These are phyloP conservation scores for Solanum bukasovii DNA, from an alignment of 257 asterid species.

Conservation along the genomic window DNA sequence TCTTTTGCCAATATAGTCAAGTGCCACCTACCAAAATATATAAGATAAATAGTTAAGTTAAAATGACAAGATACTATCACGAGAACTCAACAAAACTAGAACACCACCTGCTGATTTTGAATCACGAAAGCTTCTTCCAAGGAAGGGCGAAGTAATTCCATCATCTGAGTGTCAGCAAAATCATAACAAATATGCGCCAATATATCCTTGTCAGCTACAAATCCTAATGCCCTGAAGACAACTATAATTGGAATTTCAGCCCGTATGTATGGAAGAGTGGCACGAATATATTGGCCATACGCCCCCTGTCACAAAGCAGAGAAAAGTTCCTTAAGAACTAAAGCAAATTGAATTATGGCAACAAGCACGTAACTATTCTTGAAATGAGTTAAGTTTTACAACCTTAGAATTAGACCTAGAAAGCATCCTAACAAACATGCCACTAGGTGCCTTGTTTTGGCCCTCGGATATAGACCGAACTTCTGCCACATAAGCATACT, in stretches of 20 bases:
- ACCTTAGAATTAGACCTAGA: constrained; percentile 93
- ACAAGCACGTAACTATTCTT: neutral
- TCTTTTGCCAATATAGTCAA: constrained; percentile 95
- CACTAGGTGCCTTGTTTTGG: constrained; percentile 91
- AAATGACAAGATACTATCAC: neutral
- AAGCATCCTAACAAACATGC: constrained; percentile 98
- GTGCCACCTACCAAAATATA: constrained; percentile 62
- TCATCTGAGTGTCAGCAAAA: constrained; percentile 82
- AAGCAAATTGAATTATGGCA: neutral
- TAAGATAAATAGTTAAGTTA: neutral
- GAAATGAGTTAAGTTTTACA: constrained; percentile 26
- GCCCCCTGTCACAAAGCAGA: constrained; percentile 52
- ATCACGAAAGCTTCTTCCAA: constrained; percentile 98
- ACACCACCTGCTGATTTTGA: constrained; percentile 82
- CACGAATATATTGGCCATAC: constrained; percentile 91
- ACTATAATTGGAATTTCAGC: constrained; percentile 89
- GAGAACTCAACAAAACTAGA: neutral
- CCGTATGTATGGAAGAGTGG: constrained; percentile 91
- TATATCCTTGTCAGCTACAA: constrained; percentile 95
- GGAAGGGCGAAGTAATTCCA: constrained; percentile 94
- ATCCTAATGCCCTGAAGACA: constrained; percentile 87
- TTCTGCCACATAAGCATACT: constrained; percentile 91
- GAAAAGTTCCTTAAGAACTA: neutral
- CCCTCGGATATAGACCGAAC: constrained; percentile 95
- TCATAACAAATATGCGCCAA: constrained; percentile 91